Evolutionary conservation across 495 filamentous ascomycete species (phyloP), one percentile per base, ranked within the genome.

Genomic region (Penicillium desertorum): DNA sequence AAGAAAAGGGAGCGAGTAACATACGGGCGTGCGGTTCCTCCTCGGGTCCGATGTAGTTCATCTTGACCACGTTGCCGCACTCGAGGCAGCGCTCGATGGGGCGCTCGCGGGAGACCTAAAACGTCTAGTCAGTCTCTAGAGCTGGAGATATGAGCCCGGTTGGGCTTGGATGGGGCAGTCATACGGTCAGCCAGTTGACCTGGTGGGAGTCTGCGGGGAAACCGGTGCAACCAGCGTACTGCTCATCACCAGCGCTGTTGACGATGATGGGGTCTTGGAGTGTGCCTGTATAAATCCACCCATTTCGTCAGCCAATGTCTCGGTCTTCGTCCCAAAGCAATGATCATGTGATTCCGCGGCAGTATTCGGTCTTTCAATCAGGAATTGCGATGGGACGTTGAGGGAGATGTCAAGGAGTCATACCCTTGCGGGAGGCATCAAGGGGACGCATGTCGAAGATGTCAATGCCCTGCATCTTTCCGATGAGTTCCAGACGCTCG

Each of bases 381-480:
- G 3, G 42, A 20, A 11, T 37, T 47, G 11, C 16, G 11, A 19
- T 25, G 17, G 61, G 6, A 16, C 19, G 16, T 32, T 32, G 27
- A 17, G 14, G 54, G 30, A 69, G 5, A 29, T 6, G 2, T 42
- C 4, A 41, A 30, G 6, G 42, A 4, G 3, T 36, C 83, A 56
- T 77, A 90, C 90, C 91, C 79, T 84, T 86, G 58, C 94, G 85
- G 62, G 88, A 92, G 36, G 94, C 83, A 79, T 96, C 92, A 61
- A 99, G 81, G 44, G 94, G 95, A 76, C 86, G 88, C 92, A 96
- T 96, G 76, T 99, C 95, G 78, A 98, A 99, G 70, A 98, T 81
- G 74, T 99, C 94, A 60, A 99, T 81, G 63, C 94, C 91, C 81
- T 98, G 89, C 88, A 97, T 96, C 84, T 99, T 99, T 75, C 94